A percentile compares a stretch with the other conserved stretches of the same genome.
phyloP scores from a whole-genome alignment of 495 filamentous ascomycete species.

The Elasticomyces elasticus region DNA sequence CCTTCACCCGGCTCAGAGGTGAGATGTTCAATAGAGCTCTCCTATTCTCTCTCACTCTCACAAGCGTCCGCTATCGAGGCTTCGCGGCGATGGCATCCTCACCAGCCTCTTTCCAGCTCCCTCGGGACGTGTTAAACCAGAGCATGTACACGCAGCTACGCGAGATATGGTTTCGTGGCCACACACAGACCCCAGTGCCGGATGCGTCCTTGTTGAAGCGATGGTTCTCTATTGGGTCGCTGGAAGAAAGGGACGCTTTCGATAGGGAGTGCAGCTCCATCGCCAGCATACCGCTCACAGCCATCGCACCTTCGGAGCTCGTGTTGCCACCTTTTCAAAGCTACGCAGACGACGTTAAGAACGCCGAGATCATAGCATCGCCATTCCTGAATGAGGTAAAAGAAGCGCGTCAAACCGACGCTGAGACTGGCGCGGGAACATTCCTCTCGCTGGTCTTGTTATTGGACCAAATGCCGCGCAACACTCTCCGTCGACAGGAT shows the following conservation, averaged over 20 bases:
- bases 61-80: background rate
- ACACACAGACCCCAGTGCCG: background rate
- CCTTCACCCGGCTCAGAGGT: no score
- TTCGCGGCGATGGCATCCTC: background rate
- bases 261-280: constrained; percentile 25
- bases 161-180: background rate
- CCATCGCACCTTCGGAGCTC: constrained; percentile 28
- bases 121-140: background rate
- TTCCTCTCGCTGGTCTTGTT: constrained; percentile 37
- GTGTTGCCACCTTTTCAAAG: constrained; percentile 21
- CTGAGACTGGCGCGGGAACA: constrained; percentile 18
- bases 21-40: background rate
- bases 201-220: background rate
- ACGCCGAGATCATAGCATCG: constrained; percentile 20
- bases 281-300: constrained; percentile 26
- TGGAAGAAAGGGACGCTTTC: constrained; percentile 27
- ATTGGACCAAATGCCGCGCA: constrained; percentile 42
- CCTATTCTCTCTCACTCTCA: background rate
- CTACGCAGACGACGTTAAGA: constrained; percentile 16
- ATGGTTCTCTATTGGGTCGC: constrained; percentile 27
- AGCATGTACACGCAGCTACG: background rate
- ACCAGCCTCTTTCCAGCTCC: background rate
- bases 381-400: constrained; percentile 31
- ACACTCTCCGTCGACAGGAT: constrained; percentile 34
- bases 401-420: background rate